Conservation (phyloP, 495 filamentous ascomycete species). For the Penicillium odoratum region DNA sequence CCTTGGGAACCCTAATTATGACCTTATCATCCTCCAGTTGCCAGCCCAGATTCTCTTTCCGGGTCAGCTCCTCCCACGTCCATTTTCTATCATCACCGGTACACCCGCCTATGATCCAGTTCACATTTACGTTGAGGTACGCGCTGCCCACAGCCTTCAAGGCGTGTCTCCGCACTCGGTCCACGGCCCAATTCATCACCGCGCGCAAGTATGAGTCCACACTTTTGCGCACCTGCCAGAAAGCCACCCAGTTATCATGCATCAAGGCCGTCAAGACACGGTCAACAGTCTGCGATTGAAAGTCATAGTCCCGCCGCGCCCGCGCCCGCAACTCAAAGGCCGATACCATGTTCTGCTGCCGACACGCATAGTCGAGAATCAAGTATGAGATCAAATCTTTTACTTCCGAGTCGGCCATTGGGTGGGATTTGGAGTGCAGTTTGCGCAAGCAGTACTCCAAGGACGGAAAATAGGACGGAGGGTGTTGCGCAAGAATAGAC, state of each 20-base stretch:
- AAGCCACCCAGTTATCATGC: slow-evolving; percentile 78
- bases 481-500: slow-evolving; percentile 73
- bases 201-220: slow-evolving; percentile 75
- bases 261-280: slow-evolving; percentile 67
- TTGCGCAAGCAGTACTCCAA: slow-evolving; percentile 72
- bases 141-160: slow-evolving; percentile 80
- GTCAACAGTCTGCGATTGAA: slow-evolving; percentile 63
- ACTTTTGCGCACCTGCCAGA: slow-evolving; percentile 65
- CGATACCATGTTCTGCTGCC: slow-evolving; percentile 69
- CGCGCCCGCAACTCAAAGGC: slow-evolving; percentile 63
- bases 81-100: slow-evolving; percentile 61
- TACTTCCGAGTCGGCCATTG: slow-evolving; percentile 65
- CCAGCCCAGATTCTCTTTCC: slow-evolving; percentile 75
- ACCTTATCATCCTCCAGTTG: slow-evolving; percentile 66
- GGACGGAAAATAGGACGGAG: slow-evolving; percentile 87
- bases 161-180: slow-evolving; percentile 65
- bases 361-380: slow-evolving; percentile 85
- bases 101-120: slow-evolving; percentile 45
- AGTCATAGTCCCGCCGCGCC: slow-evolving; percentile 48
- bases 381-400: slow-evolving; percentile 78
- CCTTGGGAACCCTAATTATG: slow-evolving; percentile 63
- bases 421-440: slow-evolving; percentile 61
- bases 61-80: slow-evolving; percentile 71
- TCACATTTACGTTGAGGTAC: slow-evolving; percentile 70
- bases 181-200: slow-evolving; percentile 78